phyloP scores from a whole-genome alignment of 371 early-diverging fungal genomes.

The Lichtheimia hyalospora region DNA sequence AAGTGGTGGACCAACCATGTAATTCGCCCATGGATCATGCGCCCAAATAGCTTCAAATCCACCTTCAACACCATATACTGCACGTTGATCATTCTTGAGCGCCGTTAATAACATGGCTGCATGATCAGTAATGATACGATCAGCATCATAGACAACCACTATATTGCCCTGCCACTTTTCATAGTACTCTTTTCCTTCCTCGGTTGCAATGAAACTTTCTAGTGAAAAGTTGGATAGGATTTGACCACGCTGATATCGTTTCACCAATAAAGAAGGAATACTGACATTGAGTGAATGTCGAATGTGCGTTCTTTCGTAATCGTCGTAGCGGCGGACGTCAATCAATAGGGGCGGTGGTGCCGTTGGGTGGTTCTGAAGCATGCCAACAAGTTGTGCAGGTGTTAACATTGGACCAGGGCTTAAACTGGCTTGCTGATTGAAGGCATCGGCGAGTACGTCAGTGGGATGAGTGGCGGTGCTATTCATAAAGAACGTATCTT shows the following conservation, averaged over 20 bases:
- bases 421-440: constrained; percentile 2
- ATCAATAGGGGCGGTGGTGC: constrained; percentile 33
- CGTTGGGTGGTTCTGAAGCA: neutral
- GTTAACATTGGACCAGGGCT: neutral
- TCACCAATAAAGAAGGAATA: constrained; percentile 56
- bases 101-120: constrained; percentile 52
- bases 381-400: neutral
- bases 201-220: constrained; percentile 63
- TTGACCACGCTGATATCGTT: constrained; percentile 60
- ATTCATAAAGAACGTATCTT: too few species aligned
- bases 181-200: constrained; percentile 47
- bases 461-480: neutral
- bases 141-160: constrained; percentile 56
- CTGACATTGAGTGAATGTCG: constrained; percentile 55
- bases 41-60: constrained; percentile 38
- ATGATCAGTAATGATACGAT: constrained; percentile 50
- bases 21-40: constrained; percentile 18
- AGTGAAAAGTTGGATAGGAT: constrained; percentile 58
- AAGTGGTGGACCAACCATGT: constrained; percentile 2
- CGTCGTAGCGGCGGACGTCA: constrained; percentile 38
- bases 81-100: constrained; percentile 25
- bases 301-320: constrained; percentile 35
- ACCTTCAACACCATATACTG: constrained; percentile 5
- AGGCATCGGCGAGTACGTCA: neutral
- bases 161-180: constrained; percentile 18